Conservation (phyloP, 2,329 filamentous ascomycete species). For the Pseudogymnoascus sp. region DNA sequence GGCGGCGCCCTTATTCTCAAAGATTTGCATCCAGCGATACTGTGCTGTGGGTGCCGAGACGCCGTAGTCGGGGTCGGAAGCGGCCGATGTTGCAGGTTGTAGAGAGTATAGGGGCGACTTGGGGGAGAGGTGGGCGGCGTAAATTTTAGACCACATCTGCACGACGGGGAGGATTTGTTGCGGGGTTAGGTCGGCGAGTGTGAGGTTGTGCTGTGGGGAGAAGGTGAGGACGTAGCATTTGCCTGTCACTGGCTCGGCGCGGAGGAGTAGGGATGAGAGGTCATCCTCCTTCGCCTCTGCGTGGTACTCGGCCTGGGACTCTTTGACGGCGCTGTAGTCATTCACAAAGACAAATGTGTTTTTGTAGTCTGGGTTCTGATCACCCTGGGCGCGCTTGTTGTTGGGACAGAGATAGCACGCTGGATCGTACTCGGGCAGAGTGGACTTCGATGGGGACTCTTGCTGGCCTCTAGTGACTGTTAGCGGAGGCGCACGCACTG, state of each 20-base stretch:
- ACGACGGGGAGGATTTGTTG: conserved; percentile 73
- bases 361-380: conserved; percentile 76
- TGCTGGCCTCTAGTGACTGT: conserved; percentile 59
- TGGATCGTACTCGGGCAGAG: conserved; percentile 73
- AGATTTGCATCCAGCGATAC: conserved; percentile 97
- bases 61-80: conserved; percentile 33
- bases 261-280: conserved; percentile 66
- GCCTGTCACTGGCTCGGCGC: conserved; percentile 78
- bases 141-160: conserved; percentile 85
- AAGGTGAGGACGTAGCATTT: conserved; percentile 98
- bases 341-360: conserved; percentile 93
- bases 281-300: conserved; percentile 34
- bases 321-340: conserved; percentile 94
- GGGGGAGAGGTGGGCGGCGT: conserved; percentile 69
- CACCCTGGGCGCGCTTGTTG: conserved; percentile 81
- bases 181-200: conserved; percentile 79
- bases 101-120: conserved; percentile 52
- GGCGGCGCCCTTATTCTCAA: conserved; percentile 94
- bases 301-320: conserved; percentile 75
- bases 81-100: conserved; percentile 35
- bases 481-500: conserved; percentile 8
- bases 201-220: conserved; percentile 81
- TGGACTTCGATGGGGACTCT: conserved; percentile 59
- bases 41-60: conserved; percentile 57
- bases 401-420: conserved; percentile 91